Evolutionary conservation across 2,329 filamentous ascomycete genomes (phyloP), one percentile per base, ranked within the genome.

Genomic region (Ophiobolus disseminans): DNA sequence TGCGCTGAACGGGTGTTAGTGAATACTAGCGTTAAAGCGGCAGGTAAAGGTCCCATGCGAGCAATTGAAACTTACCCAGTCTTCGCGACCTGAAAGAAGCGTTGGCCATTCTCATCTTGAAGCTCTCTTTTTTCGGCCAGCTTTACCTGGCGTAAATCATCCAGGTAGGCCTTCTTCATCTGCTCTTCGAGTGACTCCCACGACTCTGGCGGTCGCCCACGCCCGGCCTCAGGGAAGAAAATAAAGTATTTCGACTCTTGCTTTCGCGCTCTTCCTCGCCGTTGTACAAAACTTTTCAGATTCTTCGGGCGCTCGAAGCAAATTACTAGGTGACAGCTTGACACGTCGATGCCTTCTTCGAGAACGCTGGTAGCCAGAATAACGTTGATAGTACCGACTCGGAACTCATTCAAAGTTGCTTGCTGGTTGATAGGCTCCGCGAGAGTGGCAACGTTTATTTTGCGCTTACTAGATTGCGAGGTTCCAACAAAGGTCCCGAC

Each of bases 91-190:
- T 55, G 38, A 28, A 68, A 66, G 21, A 45, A 42, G 4, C 63
- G 52, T 5, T 53, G 47, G 4, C 77, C 69, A 6, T 67, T 39
- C 42, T 80, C 74, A 54, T 89, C 85, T 3, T 82, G 57, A 2
- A 74, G 57, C 37, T 78, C 69, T 0, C 82, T 66, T 2, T 73
- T 61, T 28, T 75, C 65, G 0, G 84, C 68, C 11, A 76, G 65
- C 16, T 78, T 62, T 0, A 80, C 65, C 40, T 80, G 71, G 17
- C 86, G 78, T 51, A 80, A 69, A 5, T 91, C 84, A 35, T 89
- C 81, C 52, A 86, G 80, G 60, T 90, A 95, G 0, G 81, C 79
- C 37, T 73, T 66, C 58, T 86, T 88, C 87, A 96, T 91, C n/a
- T 84, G 76, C 3, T 78, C 69, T 65, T 97, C 93, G 13, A 94